Evolutionary conservation across 495 filamentous ascomycete genomes (phyloP).

Genomic region (Clavariopsis aquatica): DNA sequence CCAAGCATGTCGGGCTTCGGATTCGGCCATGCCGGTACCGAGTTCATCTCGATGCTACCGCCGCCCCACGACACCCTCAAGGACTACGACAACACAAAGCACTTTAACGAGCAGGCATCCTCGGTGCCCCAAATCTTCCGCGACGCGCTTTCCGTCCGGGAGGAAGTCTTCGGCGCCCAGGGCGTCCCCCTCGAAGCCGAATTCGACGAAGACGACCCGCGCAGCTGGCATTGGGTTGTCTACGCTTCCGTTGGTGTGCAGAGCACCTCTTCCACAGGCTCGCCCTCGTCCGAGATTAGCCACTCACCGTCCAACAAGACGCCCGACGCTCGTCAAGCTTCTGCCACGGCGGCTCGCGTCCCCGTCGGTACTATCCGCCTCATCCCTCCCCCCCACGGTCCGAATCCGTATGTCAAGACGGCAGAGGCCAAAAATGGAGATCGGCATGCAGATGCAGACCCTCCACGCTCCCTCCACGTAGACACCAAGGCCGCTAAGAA

Average conservation of each 20-base stretch:
- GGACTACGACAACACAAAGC: conserved; percentile 49
- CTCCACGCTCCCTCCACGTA: neutral
- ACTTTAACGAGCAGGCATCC: conserved; percentile 49
- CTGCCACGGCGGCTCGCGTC: conserved; percentile 40
- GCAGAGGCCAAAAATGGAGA: neutral
- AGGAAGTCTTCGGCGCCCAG: conserved; percentile 78
- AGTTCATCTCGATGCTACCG: conserved; percentile 51
- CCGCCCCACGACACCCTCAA: conserved; percentile 47
- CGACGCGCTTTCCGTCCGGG: conserved; percentile 77
- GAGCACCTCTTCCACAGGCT: conserved; percentile 6
- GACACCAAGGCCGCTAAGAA: neutral
- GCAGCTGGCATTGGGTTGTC: conserved; percentile 79
- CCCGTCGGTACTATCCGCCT: conserved; percentile 76
- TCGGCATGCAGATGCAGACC: conserved; percentile 28
- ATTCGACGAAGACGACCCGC: conserved; percentile 74
- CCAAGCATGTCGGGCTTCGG: conserved; percentile 13
- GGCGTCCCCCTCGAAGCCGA: conserved; percentile 65
- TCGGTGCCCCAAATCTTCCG: conserved; percentile 62
- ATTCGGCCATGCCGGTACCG: conserved; percentile 26
- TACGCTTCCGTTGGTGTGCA: conserved; percentile 58
- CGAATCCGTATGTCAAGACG: conserved; percentile 50
- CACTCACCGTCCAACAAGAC: neutral
- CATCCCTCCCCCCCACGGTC: conserved; percentile 71
- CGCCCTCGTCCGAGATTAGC: conserved; percentile 20
- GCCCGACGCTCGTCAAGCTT: conserved; percentile 19